Conservation (phyloP, 768 basidiomycete species). For the Lactarius hengduanensis region DNA sequence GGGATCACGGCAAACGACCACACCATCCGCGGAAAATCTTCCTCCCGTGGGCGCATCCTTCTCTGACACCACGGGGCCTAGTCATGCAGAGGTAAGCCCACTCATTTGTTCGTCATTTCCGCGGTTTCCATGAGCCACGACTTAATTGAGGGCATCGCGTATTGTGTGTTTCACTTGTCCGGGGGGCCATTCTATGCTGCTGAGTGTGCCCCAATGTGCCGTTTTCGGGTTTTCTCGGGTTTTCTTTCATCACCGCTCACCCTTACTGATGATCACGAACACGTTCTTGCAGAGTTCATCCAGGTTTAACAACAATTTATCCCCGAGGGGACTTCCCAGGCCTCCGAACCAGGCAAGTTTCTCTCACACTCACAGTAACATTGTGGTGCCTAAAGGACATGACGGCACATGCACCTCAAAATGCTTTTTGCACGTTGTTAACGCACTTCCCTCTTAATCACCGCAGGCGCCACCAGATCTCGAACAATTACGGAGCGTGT, state of each 20-base stretch:
- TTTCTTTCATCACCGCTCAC: not conserved
- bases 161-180: not conserved
- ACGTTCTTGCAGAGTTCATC: conserved; percentile 1
- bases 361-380: conserved; percentile 18
- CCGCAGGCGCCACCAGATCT: conserved; percentile 11
- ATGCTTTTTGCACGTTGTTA: conserved; percentile 15
- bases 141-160: not conserved
- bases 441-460: conserved; percentile 17
- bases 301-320: not conserved
- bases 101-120: not conserved
- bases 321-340: not conserved
- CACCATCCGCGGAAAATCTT: conserved; percentile 1
- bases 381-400: not conserved
- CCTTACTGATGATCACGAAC: conserved; percentile 9
- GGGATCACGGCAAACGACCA: conserved; percentile 7
- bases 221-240: not conserved
- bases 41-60: not conserved
- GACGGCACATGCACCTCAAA: conserved; percentile 12
- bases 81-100: conserved; percentile 13
- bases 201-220: not conserved
- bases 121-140: not conserved
- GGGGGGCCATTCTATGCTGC: not conserved
- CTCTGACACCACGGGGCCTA: not conserved
- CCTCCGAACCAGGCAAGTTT: conserved; percentile 21
- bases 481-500: conserved; percentile 5